Evolutionary conservation across 2,329 filamentous ascomycete genomes (phyloP).

Genomic region (Botrytis galanthina): DNA sequence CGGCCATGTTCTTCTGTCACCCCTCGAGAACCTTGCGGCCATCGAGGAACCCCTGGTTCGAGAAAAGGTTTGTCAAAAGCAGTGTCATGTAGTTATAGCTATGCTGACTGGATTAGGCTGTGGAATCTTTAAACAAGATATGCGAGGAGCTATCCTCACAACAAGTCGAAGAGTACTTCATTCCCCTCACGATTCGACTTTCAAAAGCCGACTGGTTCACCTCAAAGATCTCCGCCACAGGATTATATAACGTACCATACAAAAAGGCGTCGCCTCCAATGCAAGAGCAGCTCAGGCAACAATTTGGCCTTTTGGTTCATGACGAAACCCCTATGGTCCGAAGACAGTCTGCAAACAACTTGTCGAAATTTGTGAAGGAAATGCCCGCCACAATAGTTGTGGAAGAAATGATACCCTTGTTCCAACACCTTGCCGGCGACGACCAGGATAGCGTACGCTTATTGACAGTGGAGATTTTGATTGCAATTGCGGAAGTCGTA

Average conservation of each 20-base stretch:
- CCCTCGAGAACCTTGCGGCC: conserved; percentile 94
- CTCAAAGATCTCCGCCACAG: conserved; percentile 96
- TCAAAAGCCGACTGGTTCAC: conserved; percentile 99
- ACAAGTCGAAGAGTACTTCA: conserved; percentile 96
- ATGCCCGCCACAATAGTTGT: conserved; percentile 91
- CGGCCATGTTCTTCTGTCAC: conserved; percentile 93
- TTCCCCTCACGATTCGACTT: conserved; percentile 90
- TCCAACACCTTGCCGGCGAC: conserved; percentile 93
- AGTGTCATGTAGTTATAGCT: background rate
- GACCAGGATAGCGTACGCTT: conserved; percentile 97
- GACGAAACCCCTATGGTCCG: conserved; percentile 99
- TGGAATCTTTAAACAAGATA: conserved; percentile 99
- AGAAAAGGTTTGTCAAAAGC: conserved; percentile 71
- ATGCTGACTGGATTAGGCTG: conserved; percentile 60
- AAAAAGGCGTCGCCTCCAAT: conserved; percentile 82
- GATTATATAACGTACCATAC: conserved; percentile 91
- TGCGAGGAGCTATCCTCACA: conserved; percentile 85
- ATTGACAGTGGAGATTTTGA: conserved; percentile 92
- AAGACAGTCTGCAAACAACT: conserved; percentile 91
- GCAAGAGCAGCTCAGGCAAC: conserved; percentile 86
- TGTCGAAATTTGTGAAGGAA: conserved; percentile 96
- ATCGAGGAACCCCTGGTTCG: conserved; percentile 97
- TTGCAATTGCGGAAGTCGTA: conserved; percentile 93
- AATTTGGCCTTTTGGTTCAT: conserved; percentile 90
- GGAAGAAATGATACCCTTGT: conserved; percentile 98